Base-by-base conservation (phyloP, 2,329 filamentous ascomycete species). In the Phaeosphaeria sp. region DNA sequence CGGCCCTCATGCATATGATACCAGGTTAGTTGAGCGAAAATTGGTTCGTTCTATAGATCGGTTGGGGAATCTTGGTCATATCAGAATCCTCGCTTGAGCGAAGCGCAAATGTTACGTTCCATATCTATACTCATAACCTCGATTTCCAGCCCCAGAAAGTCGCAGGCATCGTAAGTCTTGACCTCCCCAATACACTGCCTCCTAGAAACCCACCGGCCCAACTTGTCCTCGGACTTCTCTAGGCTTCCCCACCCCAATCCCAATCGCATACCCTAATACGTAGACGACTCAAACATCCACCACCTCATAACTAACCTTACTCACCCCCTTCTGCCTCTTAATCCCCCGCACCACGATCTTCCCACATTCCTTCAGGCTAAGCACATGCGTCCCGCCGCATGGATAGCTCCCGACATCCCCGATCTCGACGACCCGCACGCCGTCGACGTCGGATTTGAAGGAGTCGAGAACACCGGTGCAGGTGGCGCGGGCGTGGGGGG, bases 371-470 rank as follows among this genome's bases (percentile, higher is more conserved):
- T 83, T 80, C 20, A 87, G 89, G 18, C 78, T 83, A 27, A 83
- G 79, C 3, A 92, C 89, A 79, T 92, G 90, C 24, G 90, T 92
- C 0, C 90, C 90, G 7, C 90, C 90, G 73, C 90, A 92, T 1
- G 90, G 89, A 78, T 92, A 92, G 24, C 84, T 84, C 64, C 89
- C 90, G 0, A 85, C 84, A 0, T 89, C 89, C 0, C 86, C 84
- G 58, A 92, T 90, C 57, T 86, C 84, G 22, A 92, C 89, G 0
- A 91, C 87, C 8, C 90, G 80, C 30, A 89, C 66, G 2, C 67
- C 66, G 13, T 68, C 66, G 11, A 67, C 72, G n/a, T 64, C 68
- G 21, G 59, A 75, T 8, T 79, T 59, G 77, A 73, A 60, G 68
- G 9, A 78, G 51, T 79, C 72, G 51, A 54, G 49, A 43, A 57